Conservation (phyloP, 805 yeast genomes). For the Yarrowia sp. region DNA sequence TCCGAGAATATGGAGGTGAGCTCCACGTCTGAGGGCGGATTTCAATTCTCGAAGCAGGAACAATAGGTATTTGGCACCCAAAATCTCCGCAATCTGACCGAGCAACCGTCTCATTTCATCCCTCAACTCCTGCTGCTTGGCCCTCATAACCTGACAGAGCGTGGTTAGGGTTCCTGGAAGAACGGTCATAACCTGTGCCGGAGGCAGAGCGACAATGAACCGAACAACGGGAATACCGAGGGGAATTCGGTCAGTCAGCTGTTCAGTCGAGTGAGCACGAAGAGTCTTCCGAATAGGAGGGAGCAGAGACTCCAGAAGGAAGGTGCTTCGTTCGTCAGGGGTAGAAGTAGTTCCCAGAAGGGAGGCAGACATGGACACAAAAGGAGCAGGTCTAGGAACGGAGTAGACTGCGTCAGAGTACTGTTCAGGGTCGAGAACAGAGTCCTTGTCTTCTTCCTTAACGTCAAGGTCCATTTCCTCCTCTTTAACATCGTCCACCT, state of each 20-base stretch:
- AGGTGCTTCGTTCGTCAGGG: conserved; percentile 52
- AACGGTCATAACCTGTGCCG: conserved; percentile 60
- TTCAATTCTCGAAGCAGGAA: conserved; percentile 81
- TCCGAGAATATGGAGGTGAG: conserved; percentile 91
- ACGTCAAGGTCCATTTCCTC: conserved; percentile 27
- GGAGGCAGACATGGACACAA: neutral
- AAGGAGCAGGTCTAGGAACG: conserved; percentile 1
- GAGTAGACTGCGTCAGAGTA: conserved; percentile 41
- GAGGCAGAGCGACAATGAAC: conserved; percentile 66
- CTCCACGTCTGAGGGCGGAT: conserved; percentile 82
- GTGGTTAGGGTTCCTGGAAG: conserved; percentile 85
- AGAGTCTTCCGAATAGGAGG: conserved; percentile 69
- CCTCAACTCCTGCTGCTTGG: conserved; percentile 85
- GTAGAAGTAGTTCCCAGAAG: conserved; percentile 51
- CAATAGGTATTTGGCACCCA: conserved; percentile 77
- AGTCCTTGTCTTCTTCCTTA: too few species aligned
- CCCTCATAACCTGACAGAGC: conserved; percentile 86
- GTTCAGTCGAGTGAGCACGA: conserved; percentile 53
- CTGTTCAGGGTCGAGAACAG: too few species aligned
- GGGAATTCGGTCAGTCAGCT: conserved; percentile 71
- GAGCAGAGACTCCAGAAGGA: conserved; percentile 63
- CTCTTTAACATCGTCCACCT: conserved; percentile 36
- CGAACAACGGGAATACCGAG: conserved; percentile 80
- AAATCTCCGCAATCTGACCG: conserved; percentile 63
- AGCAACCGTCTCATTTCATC: conserved; percentile 82